Conservation (phyloP, 176 grass and related monocot genomes). For the Zoysia japonica region DNA sequence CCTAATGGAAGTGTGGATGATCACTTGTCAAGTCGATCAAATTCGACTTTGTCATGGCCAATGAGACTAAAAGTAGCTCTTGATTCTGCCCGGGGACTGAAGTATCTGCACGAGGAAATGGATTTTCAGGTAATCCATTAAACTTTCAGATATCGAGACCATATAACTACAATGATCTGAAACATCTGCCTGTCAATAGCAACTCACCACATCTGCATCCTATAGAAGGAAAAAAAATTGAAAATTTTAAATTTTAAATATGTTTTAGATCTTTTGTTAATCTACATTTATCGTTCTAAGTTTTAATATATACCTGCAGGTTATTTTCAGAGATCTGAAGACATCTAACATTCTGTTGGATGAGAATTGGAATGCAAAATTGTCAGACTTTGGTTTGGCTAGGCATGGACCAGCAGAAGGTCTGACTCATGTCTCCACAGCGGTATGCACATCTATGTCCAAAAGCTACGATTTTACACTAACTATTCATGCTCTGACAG, state of each 20-base stretch:
- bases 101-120: constrained; percentile 95
- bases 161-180: neutral
- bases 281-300: constrained; percentile 7
- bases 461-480: neutral
- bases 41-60: constrained; percentile 82
- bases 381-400: constrained; percentile 97
- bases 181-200: constrained; percentile 8
- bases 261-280: constrained; percentile 16
- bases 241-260: neutral
- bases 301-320: constrained; percentile 49
- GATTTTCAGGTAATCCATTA: constrained; percentile 81
- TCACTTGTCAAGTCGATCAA: constrained; percentile 71
- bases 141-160: constrained; percentile 15
- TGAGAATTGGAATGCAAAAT: constrained; percentile 93
- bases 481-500: neutral
- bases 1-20: constrained; percentile 91
- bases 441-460: constrained; percentile 48
- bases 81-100: constrained; percentile 77
- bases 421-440: constrained; percentile 92
- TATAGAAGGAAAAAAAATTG: neutral
- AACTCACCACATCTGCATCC: constrained; percentile 18
- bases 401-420: constrained; percentile 96
- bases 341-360: constrained; percentile 93
- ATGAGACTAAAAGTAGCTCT: constrained; percentile 88
- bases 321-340: constrained; percentile 97